Evolutionary conservation across 2,329 filamentous ascomycete species (phyloP).

Genomic region (Metarhizium humberi): DNA sequence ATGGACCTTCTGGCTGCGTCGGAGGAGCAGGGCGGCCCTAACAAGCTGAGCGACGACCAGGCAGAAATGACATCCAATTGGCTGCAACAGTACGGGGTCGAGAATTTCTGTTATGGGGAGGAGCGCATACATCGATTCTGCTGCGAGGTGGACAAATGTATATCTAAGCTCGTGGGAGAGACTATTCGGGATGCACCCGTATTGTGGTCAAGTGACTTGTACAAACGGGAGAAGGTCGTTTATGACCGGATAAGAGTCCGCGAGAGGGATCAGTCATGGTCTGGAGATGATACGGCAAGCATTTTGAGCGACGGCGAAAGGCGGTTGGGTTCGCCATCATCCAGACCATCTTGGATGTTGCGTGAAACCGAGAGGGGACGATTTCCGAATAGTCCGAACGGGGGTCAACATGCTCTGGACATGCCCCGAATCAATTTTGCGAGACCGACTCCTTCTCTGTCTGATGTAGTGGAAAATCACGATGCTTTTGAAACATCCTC

Average conservation of each 20-base stretch:
- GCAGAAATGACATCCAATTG: conserved; percentile 76
- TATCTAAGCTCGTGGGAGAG: conserved; percentile 77
- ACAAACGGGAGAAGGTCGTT: conserved; percentile 62
- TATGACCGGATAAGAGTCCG: conserved; percentile 38
- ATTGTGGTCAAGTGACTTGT: conserved; percentile 87
- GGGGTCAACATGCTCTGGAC: conserved; percentile 62
- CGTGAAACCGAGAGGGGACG: conserved; percentile 43
- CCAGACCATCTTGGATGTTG: conserved; percentile 41
- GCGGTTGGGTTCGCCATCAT: conserved; percentile 32
- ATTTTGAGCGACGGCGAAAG: conserved; percentile 46
- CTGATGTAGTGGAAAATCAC: conserved; percentile 60
- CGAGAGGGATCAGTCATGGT: conserved; percentile 38
- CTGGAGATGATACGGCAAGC: conserved; percentile 40
- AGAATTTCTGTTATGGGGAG: conserved; percentile 91
- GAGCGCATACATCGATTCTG: conserved; percentile 92
- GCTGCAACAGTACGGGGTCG: conserved; percentile 71
- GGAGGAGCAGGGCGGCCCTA: conserved; percentile 78
- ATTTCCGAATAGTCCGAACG: conserved; percentile 42
- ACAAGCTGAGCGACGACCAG: conserved; percentile 94
- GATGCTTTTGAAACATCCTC: conserved; percentile 63
- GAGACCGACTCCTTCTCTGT: conserved; percentile 45
- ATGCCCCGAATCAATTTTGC: conserved; percentile 55
- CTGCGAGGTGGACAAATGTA: conserved; percentile 78
- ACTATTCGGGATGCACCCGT: conserved; percentile 78
- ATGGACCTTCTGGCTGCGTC: conserved; percentile 79